These are phyloP conservation scores for Fonsecaea pedrosoi DNA, from an alignment of 2,329 filamentous ascomycete species.

Conservation along the genomic window DNA sequence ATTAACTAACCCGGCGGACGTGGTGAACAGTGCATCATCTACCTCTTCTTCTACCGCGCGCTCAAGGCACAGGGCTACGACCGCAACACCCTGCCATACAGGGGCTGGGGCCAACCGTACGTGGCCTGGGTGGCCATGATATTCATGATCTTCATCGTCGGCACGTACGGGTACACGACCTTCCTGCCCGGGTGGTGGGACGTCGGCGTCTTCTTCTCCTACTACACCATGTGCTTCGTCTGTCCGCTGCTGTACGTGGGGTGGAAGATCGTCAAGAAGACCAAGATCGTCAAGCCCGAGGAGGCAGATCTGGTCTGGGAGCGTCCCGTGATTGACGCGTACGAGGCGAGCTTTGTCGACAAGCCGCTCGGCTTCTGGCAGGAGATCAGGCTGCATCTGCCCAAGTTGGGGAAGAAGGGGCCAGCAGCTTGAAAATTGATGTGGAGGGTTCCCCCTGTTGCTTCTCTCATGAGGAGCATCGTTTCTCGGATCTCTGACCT, in stretches of 20 bases:
- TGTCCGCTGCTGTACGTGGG: constrained; percentile 61
- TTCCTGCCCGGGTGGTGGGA: constrained; percentile 62
- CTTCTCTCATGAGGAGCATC: not conserved
- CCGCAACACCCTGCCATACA: constrained; percentile 63
- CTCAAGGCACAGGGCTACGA: constrained; percentile 58
- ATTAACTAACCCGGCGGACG: constrained; percentile 64
- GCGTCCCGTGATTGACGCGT: constrained; percentile 64
- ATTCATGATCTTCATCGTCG: constrained; percentile 53
- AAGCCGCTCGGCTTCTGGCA: constrained; percentile 61
- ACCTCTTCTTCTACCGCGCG: constrained; percentile 64
- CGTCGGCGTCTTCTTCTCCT: constrained; percentile 71
- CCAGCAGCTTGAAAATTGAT: not conserved
- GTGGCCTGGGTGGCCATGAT: constrained; percentile 47
- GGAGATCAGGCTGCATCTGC: constrained; percentile 55
- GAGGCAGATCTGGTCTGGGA: constrained; percentile 70
- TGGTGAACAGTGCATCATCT: constrained; percentile 61
- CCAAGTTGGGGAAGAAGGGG: constrained; percentile 42
- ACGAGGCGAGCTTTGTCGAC: constrained; percentile 60
- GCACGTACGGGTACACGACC: constrained; percentile 59
- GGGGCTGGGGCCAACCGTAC: constrained; percentile 65
- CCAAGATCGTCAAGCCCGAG: constrained; percentile 59
- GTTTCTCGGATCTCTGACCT: not conserved
- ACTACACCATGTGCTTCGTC: constrained; percentile 65
- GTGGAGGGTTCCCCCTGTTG: not conserved
- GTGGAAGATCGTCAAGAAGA: constrained; percentile 71